Base-by-base conservation (phyloP, 2,329 filamentous ascomycete species). In the Phoma sp. region DNA sequence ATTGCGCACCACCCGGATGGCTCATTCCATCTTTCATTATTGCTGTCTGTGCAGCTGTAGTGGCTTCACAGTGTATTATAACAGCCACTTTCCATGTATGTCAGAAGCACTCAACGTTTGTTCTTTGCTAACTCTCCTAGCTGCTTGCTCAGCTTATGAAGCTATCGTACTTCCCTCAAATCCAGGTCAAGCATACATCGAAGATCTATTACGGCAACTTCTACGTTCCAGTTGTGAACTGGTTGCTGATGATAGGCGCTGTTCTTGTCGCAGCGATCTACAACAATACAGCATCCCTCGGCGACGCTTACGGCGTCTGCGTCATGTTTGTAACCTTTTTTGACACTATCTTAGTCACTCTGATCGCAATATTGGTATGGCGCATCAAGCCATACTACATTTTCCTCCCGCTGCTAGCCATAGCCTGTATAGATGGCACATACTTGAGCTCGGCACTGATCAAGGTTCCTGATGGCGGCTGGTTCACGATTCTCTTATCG, bases 241-340 rank as follows among this genome's bases (percentile, higher is more conserved):
- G 89, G 88, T 76, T 92, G 1, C 79, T 93, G 58, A 88, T 92
- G 86, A 78, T 89, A 31, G 89, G 89, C 1, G 88, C 88, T 0
- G 82, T 94, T 13, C 77, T 92, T 7, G 86, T 93, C 6, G 89
- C 90, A 0, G 85, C 85, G 0, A 84, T 90, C 4, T 93, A 91
- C 75, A 89, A 87, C 69, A 89, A 91, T 63, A 83, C 85, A 60
- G 71, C 81, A 61, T 52, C 70, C 1, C 81, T 92, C 0, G 89
- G 89, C 25, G 86, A 92, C 64, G 89, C 89, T 0, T 92, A 92
- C 63, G 89, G 90, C 37, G 87, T 91, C 6, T 93, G 90, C 61
- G 90, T 93, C 70, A 91, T 92, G 64, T 84, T 90, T 43, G 90
- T 93, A 38, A 91, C 89, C 0, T 91, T 92, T 69, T 86, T 93